Evolutionary conservation across 2,329 filamentous ascomycete genomes (phyloP).

Genomic region (Botryotinia convoluta): DNA sequence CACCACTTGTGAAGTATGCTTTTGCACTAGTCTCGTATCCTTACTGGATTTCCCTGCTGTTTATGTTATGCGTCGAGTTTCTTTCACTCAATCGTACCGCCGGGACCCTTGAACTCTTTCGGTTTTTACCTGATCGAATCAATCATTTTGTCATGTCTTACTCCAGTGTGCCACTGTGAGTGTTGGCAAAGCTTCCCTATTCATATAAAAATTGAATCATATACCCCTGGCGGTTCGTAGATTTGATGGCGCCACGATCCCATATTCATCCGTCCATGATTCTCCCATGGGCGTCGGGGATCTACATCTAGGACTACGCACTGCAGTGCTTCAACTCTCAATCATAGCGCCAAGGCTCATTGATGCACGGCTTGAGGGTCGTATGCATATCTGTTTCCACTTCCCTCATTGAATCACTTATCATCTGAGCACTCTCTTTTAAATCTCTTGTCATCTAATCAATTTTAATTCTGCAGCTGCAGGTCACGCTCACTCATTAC

Average conservation of each 20-base stretch:
- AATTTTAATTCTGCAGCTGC: conserved; percentile 33
- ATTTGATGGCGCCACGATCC: conserved; percentile 26
- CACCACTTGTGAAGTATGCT: background rate
- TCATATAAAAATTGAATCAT: background rate
- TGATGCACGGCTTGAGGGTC: conserved; percentile 29
- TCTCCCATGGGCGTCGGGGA: conserved; percentile 21
- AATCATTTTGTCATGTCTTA: background rate
- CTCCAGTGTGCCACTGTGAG: background rate
- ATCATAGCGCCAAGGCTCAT: conserved; percentile 28
- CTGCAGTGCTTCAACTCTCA: conserved; percentile 26
- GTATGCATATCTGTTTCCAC: conserved; percentile 29
- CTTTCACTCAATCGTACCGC: background rate
- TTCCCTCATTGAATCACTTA: conserved; percentile 21
- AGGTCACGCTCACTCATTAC: conserved; percentile 33
- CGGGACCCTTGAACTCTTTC: background rate
- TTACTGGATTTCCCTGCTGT: background rate
- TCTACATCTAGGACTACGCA: conserved; percentile 24
- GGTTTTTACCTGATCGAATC: background rate
- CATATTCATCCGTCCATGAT: conserved; percentile 25
- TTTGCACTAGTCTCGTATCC: background rate
- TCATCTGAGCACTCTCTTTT: conserved; percentile 24
- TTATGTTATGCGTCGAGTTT: conserved; percentile 14
- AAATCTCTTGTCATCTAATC: conserved; percentile 24
- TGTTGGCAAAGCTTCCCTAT: background rate
- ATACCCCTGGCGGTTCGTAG: conserved; percentile 18